Evolutionary conservation across 1,284 basidiomycete genomes (phyloP).

Genomic region (Microbotryum silenes-acaulis): DNA sequence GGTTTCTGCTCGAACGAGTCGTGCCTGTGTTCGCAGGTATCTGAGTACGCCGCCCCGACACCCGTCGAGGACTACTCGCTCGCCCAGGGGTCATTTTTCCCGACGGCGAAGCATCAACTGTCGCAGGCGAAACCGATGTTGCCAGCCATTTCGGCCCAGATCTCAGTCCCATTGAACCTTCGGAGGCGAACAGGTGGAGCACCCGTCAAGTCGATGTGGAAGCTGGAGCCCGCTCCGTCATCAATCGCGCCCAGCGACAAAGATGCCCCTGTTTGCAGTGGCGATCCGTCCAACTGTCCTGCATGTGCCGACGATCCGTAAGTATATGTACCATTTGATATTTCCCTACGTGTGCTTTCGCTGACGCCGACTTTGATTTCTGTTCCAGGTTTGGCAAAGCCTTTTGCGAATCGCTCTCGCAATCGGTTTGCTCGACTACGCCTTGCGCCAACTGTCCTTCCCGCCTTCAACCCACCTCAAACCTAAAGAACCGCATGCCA

Average conservation of each 20-base stretch:
- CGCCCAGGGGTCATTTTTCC: conserved; percentile 4
- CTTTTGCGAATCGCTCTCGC: conserved; percentile 29
- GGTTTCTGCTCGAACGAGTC: conserved; percentile 21
- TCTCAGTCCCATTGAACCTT: background rate
- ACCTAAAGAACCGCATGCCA: background rate
- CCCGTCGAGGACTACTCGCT: background rate
- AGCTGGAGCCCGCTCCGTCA: conserved; percentile 13
- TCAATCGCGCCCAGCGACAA: background rate
- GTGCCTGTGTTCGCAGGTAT: conserved; percentile 30
- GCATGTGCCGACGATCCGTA: conserved; percentile 36
- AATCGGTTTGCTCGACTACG: conserved; percentile 24
- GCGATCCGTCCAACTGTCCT: conserved; percentile 33
- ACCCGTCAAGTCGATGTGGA: conserved; percentile 20
- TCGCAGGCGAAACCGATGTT: conserved; percentile 2
- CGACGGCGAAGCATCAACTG: no score
- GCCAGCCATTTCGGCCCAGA: conserved; percentile 9
- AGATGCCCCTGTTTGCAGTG: conserved; percentile 27
- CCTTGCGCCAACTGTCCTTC: conserved; percentile 30
- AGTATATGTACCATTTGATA: background rate
- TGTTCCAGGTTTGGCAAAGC: conserved; percentile 28
- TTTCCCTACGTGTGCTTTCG: background rate
- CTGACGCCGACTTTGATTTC: conserved; percentile 4
- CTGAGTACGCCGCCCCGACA: conserved; percentile 14
- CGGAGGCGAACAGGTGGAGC: background rate
- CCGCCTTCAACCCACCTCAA: conserved; percentile 3